Conservation (phyloP, 306 rosid species). For the Castanopsis chinensis region DNA sequence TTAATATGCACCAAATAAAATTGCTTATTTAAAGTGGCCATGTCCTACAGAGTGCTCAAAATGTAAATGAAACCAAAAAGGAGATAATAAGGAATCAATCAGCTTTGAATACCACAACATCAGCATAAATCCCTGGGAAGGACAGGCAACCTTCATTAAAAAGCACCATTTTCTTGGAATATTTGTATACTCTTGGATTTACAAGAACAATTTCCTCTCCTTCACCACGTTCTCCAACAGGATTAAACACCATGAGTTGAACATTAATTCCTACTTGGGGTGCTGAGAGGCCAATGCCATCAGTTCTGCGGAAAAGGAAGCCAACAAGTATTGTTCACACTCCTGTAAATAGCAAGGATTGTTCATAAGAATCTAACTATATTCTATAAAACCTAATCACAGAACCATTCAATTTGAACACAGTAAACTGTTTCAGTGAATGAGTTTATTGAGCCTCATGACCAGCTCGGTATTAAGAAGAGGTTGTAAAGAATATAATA, state of each 20-base stretch:
- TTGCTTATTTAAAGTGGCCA: conserved; percentile 4
- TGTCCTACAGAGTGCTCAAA: conserved; percentile 2
- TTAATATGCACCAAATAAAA: conserved; percentile 8
- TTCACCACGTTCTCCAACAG: conserved; percentile 78
- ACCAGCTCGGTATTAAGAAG: background rate
- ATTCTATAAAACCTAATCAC: background rate
- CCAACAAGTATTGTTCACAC: conserved; percentile 44
- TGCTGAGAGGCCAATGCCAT: conserved; percentile 94
- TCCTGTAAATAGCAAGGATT: conserved; percentile 39
- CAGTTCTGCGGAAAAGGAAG: conserved; percentile 72
- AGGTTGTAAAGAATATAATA: background rate
- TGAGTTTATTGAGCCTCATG: background rate
- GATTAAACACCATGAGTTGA: conserved; percentile 91
- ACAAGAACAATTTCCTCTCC: conserved; percentile 96
- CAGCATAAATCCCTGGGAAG: conserved; percentile 73
- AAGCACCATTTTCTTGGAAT: conserved; percentile 61
- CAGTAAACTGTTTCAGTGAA: background rate
- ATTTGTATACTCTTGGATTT: conserved; percentile 75
- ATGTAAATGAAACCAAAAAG: background rate
- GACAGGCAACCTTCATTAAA: conserved; percentile 86
- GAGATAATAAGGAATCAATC: conserved; percentile 7
- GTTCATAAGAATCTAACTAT: conserved; percentile 19
- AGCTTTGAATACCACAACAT: conserved; percentile 49
- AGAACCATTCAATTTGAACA: background rate
- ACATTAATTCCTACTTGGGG: conserved; percentile 94